Base-by-base conservation (phyloP, 768 basidiomycete species). In the Butyriboletus loyo region DNA sequence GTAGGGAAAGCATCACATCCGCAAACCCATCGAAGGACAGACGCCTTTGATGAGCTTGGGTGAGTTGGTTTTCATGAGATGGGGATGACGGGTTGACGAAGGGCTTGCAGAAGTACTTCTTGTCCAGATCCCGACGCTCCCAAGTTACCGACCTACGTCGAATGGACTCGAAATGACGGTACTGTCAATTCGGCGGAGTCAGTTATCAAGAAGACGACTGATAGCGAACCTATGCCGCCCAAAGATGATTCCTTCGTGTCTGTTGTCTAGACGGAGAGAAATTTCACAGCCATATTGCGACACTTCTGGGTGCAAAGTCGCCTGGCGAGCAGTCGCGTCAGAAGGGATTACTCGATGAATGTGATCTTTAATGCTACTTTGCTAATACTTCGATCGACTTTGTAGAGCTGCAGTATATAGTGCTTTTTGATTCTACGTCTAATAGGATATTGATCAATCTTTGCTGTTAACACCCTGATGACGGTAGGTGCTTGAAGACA, bases 131-230 rank as follows among this genome's bases (percentile, higher is more conserved):
- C 54, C 25, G 36, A 37, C 19, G 37, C 39, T 19, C 41, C 50
- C 21, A 64, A 61, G 32, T 50, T 54, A n/a, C 52, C 65, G 37
- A 53, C 62, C 24, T 58, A 56, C 17, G 61, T 60, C 10, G 40
- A 55, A 17, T 57, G 53, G 57, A 25, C 37, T 10, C 50, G 25
- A 44, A 11, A 38, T n/a, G 42, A 46, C n/a, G 42, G 46, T 14
- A 43, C 32, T 15, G 46, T 44, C 35, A 37, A 28, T 17, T 58
- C 50, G 19, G 50, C 46, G 34, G 54, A 39, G 7, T 56, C 50
- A 21, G 46, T 31, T 10, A 37, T 32, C 14, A 57, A 54, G 38
- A 52, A 55, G 32, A 7, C 37, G 17, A 27, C 41, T 1, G 53
- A 63, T 42, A 34, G 36, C 15, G 44, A 60, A 40, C 7, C 32